Evolutionary conservation across 257 asterid genomes (phyloP).

Genomic region (Paulownia fortunei): DNA sequence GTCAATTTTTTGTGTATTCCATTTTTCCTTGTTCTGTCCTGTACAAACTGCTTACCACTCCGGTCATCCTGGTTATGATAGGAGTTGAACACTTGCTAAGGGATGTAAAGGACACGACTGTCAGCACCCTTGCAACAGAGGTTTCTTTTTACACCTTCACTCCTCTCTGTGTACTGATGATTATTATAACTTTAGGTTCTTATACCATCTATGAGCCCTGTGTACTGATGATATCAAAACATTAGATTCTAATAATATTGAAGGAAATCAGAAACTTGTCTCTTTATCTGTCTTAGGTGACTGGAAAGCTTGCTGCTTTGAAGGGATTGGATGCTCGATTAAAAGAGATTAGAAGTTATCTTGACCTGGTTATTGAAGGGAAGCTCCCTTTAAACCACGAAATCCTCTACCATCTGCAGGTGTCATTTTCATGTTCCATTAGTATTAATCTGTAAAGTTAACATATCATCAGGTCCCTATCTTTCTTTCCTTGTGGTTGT

Average conservation of each 20-base stretch:
- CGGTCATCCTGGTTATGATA: slow-evolving; percentile 36
- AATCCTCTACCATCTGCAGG: slow-evolving; percentile 97
- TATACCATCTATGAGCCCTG: not conserved
- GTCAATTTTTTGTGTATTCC: not conserved
- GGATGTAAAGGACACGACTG: slow-evolving; percentile 96
- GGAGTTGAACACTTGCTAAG: slow-evolving; percentile 98
- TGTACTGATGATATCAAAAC: slow-evolving; percentile 16
- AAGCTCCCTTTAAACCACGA: slow-evolving; percentile 95
- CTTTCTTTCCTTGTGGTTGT: not conserved
- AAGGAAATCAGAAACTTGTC: not conserved
- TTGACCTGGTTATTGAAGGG: slow-evolving; percentile 83
- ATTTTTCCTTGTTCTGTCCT: not conserved
- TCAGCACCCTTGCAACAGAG: slow-evolving; percentile 99
- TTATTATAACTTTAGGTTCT: not conserved
- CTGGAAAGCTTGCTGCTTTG: slow-evolving; percentile 92
- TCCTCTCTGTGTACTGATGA: not conserved
- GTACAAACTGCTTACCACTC: not conserved
- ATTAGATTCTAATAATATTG: slow-evolving; percentile 2
- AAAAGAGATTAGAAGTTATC: slow-evolving; percentile 83
- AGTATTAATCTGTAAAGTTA: not conserved
- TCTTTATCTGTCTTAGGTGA: slow-evolving; percentile 57
- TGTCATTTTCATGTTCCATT: slow-evolving; percentile 14
- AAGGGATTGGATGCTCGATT: slow-evolving; percentile 96
- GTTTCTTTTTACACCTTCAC: slow-evolving; percentile 41
- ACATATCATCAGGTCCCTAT: not conserved